Conservation (phyloP, 768 basidiomycete species). For the Obba rivulosa region DNA sequence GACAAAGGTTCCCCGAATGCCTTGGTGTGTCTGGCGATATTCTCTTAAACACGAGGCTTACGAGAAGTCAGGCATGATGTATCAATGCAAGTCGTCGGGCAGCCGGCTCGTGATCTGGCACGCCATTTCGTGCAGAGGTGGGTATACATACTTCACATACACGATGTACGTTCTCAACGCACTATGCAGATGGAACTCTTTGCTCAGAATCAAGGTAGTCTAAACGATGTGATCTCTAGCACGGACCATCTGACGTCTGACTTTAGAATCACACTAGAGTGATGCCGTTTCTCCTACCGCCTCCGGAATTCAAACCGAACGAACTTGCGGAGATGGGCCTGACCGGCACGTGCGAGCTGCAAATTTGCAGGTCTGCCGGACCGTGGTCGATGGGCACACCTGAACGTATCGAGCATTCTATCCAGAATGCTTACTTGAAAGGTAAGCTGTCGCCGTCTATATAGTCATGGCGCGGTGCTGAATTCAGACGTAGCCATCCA, state of each 20-base stretch:
- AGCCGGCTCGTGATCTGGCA: slow-evolving; percentile 90
- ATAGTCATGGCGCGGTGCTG: background rate
- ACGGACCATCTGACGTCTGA: background rate
- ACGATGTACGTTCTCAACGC: too few species aligned
- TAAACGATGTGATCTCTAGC: background rate
- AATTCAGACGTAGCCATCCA: slow-evolving; percentile 61
- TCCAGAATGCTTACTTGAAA: slow-evolving; percentile 91
- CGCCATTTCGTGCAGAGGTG: slow-evolving; percentile 93
- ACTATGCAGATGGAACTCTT: slow-evolving; percentile 78
- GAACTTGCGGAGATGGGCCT: slow-evolving; percentile 78
- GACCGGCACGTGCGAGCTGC: slow-evolving; percentile 94
- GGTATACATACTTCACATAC: slow-evolving; percentile 8
- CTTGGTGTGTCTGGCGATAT: slow-evolving; percentile 64
- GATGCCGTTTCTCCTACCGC: slow-evolving; percentile 93
- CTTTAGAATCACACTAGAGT: slow-evolving; percentile 79
- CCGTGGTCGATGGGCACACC: slow-evolving; percentile 96
- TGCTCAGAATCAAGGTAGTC: slow-evolving; percentile 84
- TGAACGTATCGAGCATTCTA: slow-evolving; percentile 81
- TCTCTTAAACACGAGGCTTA: background rate
- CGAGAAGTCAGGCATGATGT: slow-evolving; percentile 80
- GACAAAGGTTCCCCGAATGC: slow-evolving; percentile 86
- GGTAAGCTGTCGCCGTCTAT: too few species aligned
- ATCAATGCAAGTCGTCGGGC: slow-evolving; percentile 91
- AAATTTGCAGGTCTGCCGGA: slow-evolving; percentile 92
- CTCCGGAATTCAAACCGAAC: slow-evolving; percentile 82